Evolutionary conservation across 306 rosid species (phyloP).

Genomic region (Medicago arabica): DNA sequence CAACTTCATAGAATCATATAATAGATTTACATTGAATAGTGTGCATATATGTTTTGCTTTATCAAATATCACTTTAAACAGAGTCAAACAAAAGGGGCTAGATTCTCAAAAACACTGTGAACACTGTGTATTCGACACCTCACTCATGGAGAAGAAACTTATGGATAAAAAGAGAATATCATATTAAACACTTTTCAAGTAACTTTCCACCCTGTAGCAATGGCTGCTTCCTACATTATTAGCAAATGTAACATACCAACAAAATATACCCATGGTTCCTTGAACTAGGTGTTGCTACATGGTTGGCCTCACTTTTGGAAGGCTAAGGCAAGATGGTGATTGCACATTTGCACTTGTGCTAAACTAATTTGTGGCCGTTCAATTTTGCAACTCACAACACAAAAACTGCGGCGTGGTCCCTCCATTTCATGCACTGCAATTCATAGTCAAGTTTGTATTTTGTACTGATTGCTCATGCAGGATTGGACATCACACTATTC

Average conservation of each 20-base stretch:
- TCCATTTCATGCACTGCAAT: constrained; percentile 10
- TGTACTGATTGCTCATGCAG: not conserved
- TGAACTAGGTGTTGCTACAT: constrained; percentile 6
- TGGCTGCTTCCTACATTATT: constrained; percentile 20
- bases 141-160: no score
- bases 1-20: no score
- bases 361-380: constrained; percentile 44
- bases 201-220: not conserved
- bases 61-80: no score
- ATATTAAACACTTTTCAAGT: not conserved
- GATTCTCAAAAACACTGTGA: no score
- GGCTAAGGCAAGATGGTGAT: constrained; percentile 39
- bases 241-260: constrained; percentile 12
- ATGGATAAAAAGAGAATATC: not conserved
- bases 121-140: no score
- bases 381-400: constrained; percentile 12
- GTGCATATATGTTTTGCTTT: no score
- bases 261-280: constrained; percentile 24
- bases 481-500: not conserved
- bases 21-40: no score
- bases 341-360: constrained; percentile 19
- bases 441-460: constrained; percentile 1
- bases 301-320: constrained; percentile 17
- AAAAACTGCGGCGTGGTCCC: constrained; percentile 37
- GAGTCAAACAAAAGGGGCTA: no score